Percentiles rank a stretch among this genome's conserved stretches.
phyloP scores from a whole-genome alignment of 805 yeast genomes.

The Dipodascopsis uninucleata region DNA sequence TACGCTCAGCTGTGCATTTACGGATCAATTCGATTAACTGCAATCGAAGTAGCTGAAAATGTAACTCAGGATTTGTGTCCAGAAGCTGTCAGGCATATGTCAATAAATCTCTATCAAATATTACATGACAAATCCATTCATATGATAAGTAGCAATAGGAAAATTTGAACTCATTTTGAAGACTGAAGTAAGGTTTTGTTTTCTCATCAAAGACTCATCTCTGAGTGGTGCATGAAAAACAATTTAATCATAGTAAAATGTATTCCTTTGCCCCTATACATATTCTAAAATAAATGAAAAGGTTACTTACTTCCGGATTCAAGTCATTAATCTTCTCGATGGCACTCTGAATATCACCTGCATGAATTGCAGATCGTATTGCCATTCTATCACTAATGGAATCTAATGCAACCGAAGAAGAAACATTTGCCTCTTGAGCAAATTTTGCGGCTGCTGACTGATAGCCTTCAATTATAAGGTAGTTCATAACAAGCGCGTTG shows the following conservation, averaged over 20 bases:
- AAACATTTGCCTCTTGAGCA: conserved; percentile 49
- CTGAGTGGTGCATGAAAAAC: conserved; percentile 34
- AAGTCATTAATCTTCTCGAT: conserved; percentile 53
- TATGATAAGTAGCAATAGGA: too few species aligned
- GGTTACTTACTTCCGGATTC: conserved; percentile 48
- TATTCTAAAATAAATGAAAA: not conserved
- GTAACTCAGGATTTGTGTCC: conserved; percentile 59
- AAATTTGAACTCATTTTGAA: conserved; percentile 30
- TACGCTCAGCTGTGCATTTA: conserved; percentile 36
- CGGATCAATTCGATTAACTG: conserved; percentile 80
- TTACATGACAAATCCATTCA: conserved; percentile 1
- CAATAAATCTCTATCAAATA: not conserved
- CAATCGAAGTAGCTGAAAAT: conserved; percentile 68
- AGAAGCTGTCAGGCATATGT: conserved; percentile 39
- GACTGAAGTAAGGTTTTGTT: conserved; percentile 30
- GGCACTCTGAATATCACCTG: conserved; percentile 60
- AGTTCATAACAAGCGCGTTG: conserved; percentile 61
- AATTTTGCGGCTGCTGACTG: conserved; percentile 61
- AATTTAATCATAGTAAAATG: conserved; percentile 24
- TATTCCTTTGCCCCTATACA: not conserved
- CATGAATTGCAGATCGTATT: conserved; percentile 51
- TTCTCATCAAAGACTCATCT: conserved; percentile 27
- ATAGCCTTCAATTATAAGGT: conserved; percentile 74
- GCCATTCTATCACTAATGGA: conserved; percentile 52
- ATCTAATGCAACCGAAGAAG: conserved; percentile 42